Evolutionary conservation across 1,139 yeast genomes (phyloP), one percentile per base, ranked within the genome.

Genomic region (Protomyces gravidus): DNA sequence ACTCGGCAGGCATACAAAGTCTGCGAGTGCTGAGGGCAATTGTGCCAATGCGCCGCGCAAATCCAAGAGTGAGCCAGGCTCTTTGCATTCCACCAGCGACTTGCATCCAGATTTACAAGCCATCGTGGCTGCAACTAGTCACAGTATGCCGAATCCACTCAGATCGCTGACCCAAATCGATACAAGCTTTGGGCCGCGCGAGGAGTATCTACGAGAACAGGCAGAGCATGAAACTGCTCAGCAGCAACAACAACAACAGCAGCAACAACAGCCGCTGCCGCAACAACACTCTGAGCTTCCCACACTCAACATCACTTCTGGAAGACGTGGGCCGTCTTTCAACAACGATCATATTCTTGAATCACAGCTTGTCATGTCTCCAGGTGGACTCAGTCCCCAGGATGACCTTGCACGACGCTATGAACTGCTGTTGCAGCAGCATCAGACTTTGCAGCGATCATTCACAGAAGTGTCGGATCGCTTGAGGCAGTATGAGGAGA

Each of bases 1-100:
- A 0, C 75, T 87, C 39, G 79, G 83, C 2, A 75, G 95, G 59
- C 88, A 81, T 69, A 73, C 79, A 67, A 81, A 82, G 62, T 70
- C 71, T 26, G 66, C 73, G 15, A 69, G 69, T 6, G 9, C 42
- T 15, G 70, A 69, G 3, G 71, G 74, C 55, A 63, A 36, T 6
- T 53, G 58, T 26, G 58, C 48, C 46, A 53, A 53, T 17, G 46
- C 46, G 11, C 42, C 42, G 17, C 50, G 58, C 46, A 53, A 53
- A 39, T 33, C 58, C 15, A 36, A 28, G 13, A 45, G 51, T 27
- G 58, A 53, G 15, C 47, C 50, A 5, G 58, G 49, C 15, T 36
- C 42, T 7, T 23, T 36, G 23, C 42, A 36, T 36, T 15, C 42
- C 21, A 9, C 19, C 5, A 11, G 11, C 42, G 42, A 5, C 42